Percentiles rank a stretch among this genome's conserved stretches.
Evolutionary conservation across 352 stramenopile genomes (phyloP).

Genomic region (Pythium apleroticum): DNA sequence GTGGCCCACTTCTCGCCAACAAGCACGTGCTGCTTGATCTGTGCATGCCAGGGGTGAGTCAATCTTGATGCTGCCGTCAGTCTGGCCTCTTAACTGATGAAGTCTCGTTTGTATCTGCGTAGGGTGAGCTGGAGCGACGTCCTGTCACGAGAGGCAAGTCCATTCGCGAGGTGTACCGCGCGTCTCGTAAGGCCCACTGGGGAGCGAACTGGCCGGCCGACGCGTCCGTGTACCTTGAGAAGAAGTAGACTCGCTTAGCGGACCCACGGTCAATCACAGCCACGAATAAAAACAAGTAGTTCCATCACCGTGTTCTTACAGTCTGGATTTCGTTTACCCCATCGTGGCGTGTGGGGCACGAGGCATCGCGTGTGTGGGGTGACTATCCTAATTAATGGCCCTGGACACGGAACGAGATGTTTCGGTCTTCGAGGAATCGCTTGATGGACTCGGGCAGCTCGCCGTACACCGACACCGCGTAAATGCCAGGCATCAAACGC

Average conservation of each 20-base stretch:
- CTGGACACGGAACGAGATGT: constrained; percentile 85
- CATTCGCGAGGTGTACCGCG: constrained; percentile 78
- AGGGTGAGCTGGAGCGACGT: constrained; percentile 78
- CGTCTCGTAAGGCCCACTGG: constrained; percentile 82
- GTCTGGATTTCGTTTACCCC: not conserved
- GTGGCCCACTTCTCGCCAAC: constrained; percentile 65
- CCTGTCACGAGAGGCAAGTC: constrained; percentile 74
- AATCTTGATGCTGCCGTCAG: not conserved
- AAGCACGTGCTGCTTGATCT: constrained; percentile 83
- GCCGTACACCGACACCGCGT: constrained; percentile 85
- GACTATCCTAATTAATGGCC: constrained; percentile 21
- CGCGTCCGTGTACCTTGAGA: constrained; percentile 49
- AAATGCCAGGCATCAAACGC: constrained; percentile 80
- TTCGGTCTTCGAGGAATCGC: constrained; percentile 83
- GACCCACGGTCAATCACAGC: not conserved
- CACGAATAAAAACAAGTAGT: not conserved
- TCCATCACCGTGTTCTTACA: not conserved
- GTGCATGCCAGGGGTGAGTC: constrained; percentile 68
- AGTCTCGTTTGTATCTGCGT: constrained; percentile 16
- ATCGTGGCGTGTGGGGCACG: not conserved
- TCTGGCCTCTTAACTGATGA: not conserved
- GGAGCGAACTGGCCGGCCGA: constrained; percentile 72
- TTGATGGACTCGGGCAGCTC: constrained; percentile 88
- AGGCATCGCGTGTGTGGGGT: not conserved
- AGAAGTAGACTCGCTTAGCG: constrained; percentile 14